Evolutionary conservation across 176 grass and related monocot species (phyloP).

Genomic region (Musa beccarii): DNA sequence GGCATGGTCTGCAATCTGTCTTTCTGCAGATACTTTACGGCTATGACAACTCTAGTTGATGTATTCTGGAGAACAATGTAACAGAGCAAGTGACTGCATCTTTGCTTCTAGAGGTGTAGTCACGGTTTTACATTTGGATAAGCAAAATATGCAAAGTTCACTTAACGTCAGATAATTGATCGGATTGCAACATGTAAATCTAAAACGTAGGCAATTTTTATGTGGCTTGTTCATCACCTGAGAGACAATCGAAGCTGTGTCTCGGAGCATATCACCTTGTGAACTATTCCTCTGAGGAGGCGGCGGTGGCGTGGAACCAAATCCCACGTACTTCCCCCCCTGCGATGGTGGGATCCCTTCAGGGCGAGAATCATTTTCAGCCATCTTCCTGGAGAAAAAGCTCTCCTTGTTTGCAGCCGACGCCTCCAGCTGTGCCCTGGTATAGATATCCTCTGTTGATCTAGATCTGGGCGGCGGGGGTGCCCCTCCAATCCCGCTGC

Average conservation of each 20-base stretch:
- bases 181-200: neutral
- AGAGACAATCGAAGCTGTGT: conserved; percentile 55
- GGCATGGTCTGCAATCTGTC: too few species aligned
- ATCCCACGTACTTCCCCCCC: conserved; percentile 89
- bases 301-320: conserved; percentile 61
- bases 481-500: conserved; percentile 7
- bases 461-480: conserved; percentile 71
- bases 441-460: conserved; percentile 82
- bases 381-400: conserved; percentile 79
- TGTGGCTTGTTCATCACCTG: conserved; percentile 42
- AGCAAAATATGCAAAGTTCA: neutral
- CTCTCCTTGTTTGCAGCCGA: conserved; percentile 72
- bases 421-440: conserved; percentile 60
- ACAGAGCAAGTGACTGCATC: too few species aligned
- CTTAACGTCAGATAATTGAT: neutral
- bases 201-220: neutral
- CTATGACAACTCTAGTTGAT: too few species aligned
- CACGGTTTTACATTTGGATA: neutral
- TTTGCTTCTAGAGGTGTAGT: too few species aligned
- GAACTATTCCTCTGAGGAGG: conserved; percentile 33
- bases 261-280: conserved; percentile 56
- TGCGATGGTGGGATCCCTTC: conserved; percentile 90
- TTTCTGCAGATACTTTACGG: too few species aligned
- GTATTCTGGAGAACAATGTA: too few species aligned
- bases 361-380: conserved; percentile 75